Base-by-base conservation (phyloP, 192 early-diverging fungal species). In the Coemansia sp. region DNA sequence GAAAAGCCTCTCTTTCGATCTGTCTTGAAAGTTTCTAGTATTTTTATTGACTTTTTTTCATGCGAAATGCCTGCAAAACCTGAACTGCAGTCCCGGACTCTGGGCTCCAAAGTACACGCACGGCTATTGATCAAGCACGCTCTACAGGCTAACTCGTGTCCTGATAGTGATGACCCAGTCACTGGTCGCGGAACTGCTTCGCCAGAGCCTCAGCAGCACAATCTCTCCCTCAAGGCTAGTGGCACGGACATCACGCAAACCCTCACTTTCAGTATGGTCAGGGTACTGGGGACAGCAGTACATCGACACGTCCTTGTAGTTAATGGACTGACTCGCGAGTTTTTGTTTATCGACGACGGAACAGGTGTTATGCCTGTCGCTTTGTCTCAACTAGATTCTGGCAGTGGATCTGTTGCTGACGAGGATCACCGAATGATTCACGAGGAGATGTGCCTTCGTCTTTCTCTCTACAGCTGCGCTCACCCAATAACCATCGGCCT, bases 351-450 rank as follows among this genome's bases (percentile, higher is more conserved):
- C 4, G 42, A 63, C 14, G 62, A 63, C 30, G 23, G 38, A 44
- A 63, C 62, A n/a, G 62, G 62, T 11, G 39, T 63, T 28, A 13
- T 63, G n/a, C 40, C 61, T 9, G 13, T 55, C 10, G 23, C 52
- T 30, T 19, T 63, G 10, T 10, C 39, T 9, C 23, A 8, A 28
- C 1, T 6, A 11, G 19, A 16, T 3, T 6, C 30, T 7, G 21
- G 8, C 9, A 37, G 38, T 19, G 40, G n/a, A 13, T 9, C 4
- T 17, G 60, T 8, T 26, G 42, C 16, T 2, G 62, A 63, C 46
- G 35, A 49, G 17, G n/a, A 49, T 21, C 46, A 49, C 2, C 46
- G 21, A 21, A n/a, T 23, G 40, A 63, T 43, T 8, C 11, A 26
- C n/a, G 38, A 43, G 7, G 62, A 63, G 62, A 44, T 44, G 40